Base-by-base conservation (phyloP, 805 yeast species). In the Candida broadrunensis region DNA sequence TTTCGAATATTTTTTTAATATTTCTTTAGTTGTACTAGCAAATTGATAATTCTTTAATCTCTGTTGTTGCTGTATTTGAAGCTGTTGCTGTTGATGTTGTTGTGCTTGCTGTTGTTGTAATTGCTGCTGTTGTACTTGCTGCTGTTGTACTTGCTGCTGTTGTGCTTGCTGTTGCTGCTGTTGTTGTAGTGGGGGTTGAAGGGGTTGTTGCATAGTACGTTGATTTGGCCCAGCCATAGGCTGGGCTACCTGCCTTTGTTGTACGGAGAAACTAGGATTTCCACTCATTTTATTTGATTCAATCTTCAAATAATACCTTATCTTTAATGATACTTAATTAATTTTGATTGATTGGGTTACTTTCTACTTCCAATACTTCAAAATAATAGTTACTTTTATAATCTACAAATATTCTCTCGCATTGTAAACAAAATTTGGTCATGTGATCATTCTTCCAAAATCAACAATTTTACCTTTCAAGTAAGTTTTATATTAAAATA, bases 1-100 rank as follows among this genome's bases (percentile, higher is more conserved):
- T 42, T 79, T 78, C 49, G 83, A 81, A 58, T 83, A 90, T 59
- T 89, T 90, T 44, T 79, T 78, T 50, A 93, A 61, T 7, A 93
- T 73, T 37, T 83, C 87, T 43, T 79, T 85, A 16, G 85, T 66
- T 8, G 89, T 80, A 52, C 85, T 88, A 9, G 84, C 80, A 53
- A 83, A 85, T 35, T 78, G 75, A 53, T 75, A 74, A 20, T 62
- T 67, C 31, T 56, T 61, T 12, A 52, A 38, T 27, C 60, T 43
- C 30, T 50, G 50, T 38, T 54, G 61, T 33, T 49, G 56, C 19
- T 51, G 55, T 23, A 37, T 49, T 32, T 45, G 51, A 27, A 50
- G 52, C 32, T 50, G 64, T 25, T 49, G 61, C 21, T 47, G 55
- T 17, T 47, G 45, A 5, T 51, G 54, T 19, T 35, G 48, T 32